These are phyloP conservation scores for Camellia japonica DNA, from an alignment of 148 eudicot genomes.

Conservation along the genomic window DNA sequence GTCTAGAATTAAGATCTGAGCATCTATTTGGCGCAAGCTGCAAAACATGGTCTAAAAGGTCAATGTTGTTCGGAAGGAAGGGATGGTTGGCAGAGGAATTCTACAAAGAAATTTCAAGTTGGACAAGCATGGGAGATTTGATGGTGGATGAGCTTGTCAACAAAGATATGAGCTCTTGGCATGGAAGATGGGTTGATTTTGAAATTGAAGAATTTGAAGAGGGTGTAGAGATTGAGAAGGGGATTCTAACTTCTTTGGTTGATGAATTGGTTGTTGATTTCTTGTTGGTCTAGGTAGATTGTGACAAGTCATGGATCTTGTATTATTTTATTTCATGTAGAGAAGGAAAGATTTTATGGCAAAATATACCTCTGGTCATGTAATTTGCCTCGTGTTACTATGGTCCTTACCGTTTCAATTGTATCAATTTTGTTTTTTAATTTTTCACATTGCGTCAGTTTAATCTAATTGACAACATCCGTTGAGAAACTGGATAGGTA, in stretches of 20 bases:
- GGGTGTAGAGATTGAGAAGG: slow-evolving; percentile 58
- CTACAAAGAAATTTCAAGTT: slow-evolving; percentile 51
- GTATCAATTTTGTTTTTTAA: no score
- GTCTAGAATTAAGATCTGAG: slow-evolving; percentile 37
- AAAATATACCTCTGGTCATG: no score
- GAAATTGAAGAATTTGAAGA: slow-evolving; percentile 71
- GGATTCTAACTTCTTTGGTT: slow-evolving; percentile 52
- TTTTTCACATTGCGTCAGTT: no score
- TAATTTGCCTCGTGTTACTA: no score
- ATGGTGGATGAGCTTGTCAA: slow-evolving; percentile 84
- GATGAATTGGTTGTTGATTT: slow-evolving; percentile 76
- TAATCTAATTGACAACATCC: no score
- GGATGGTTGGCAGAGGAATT: slow-evolving; percentile 65
- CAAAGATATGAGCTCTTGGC: slow-evolving; percentile 70
- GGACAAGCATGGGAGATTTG: slow-evolving; percentile 58
- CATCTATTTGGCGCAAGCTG: slow-evolving; percentile 45
- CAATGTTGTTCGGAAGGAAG: slow-evolving; percentile 34
- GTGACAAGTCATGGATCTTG: neutral
- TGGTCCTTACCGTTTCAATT: no score
- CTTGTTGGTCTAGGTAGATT: slow-evolving; percentile 16
- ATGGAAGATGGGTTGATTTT: slow-evolving; percentile 82
- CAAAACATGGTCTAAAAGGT: slow-evolving; percentile 56
- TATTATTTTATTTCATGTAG: neutral
- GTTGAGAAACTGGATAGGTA: no score
- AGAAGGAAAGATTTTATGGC: neutral